Percentiles rank a stretch among this genome's conserved stretches.
These are phyloP conservation scores for Glycine latifolia DNA, from an alignment of 306 rosid species.

Conservation along the genomic window DNA sequence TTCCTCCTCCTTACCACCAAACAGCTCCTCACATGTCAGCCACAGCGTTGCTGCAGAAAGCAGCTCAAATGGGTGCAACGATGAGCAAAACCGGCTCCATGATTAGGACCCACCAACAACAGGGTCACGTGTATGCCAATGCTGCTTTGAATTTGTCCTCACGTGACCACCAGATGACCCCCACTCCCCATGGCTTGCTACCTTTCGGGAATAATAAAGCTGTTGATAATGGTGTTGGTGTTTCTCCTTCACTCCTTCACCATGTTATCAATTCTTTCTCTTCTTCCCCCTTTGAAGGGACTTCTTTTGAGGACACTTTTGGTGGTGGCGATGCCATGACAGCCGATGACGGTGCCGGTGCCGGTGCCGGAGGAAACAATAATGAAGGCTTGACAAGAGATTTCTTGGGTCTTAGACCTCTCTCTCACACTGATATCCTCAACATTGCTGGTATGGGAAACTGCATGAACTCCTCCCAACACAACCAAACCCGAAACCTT, in stretches of 20 bases:
- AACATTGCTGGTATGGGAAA: slow-evolving; percentile 73
- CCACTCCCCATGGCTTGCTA: not conserved
- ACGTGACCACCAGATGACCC: slow-evolving; percentile 47
- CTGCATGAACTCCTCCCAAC: slow-evolving; percentile 59
- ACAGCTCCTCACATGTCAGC: slow-evolving; percentile 85
- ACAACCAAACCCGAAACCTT: slow-evolving; percentile 65
- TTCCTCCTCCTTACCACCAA: slow-evolving; percentile 52
- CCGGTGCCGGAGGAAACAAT: not conserved
- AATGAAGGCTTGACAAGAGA: slow-evolving; percentile 81
- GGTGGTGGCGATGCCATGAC: slow-evolving; percentile 28
- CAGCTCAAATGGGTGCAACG: slow-evolving; percentile 94
- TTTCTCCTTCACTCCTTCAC: slow-evolving; percentile 54
- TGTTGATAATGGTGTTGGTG: not conserved
- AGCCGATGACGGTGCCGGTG: not conserved
- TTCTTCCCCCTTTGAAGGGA: slow-evolving; percentile 36
- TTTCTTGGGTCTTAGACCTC: slow-evolving; percentile 81
- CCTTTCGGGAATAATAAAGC: slow-evolving; percentile 37
- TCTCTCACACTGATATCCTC: slow-evolving; percentile 76
- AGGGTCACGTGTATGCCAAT: slow-evolving; percentile 61
- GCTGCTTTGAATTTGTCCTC: slow-evolving; percentile 55
- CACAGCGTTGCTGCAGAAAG: slow-evolving; percentile 95
- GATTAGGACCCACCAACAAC: slow-evolving; percentile 57
- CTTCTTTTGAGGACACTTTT: slow-evolving; percentile 62
- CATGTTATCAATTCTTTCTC: slow-evolving; percentile 61
- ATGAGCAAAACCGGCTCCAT: slow-evolving; percentile 46